Percentiles rank a stretch among this genome's conserved stretches.
Evolutionary conservation across 495 filamentous ascomycete genomes (phyloP).

Genomic region (Aspergillus cristatus): DNA sequence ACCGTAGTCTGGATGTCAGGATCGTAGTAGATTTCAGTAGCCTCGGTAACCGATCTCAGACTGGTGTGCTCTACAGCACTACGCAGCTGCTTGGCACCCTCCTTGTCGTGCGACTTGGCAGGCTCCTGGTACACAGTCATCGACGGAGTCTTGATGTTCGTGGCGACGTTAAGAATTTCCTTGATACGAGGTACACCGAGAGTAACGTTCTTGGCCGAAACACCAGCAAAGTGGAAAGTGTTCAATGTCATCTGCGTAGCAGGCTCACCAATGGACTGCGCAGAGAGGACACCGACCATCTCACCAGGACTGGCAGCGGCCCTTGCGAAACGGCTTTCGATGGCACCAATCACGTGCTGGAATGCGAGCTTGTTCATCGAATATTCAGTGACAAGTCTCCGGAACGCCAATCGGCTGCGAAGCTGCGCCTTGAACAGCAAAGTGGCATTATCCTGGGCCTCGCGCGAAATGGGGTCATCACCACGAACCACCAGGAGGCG

Average conservation of each 20-base stretch:
- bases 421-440: slow-evolving; percentile 85
- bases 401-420: slow-evolving; percentile 84
- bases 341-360: slow-evolving; percentile 82
- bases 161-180: slow-evolving; percentile 96
- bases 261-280: slow-evolving; percentile 97
- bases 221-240: slow-evolving; percentile 99
- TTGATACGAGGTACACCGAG: slow-evolving; percentile 98
- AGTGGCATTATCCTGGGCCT: slow-evolving; percentile 84
- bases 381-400: slow-evolving; percentile 74
- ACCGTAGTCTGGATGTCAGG: slow-evolving; percentile 77
- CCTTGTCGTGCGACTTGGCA: slow-evolving; percentile 49
- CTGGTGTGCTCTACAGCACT: slow-evolving; percentile 92
- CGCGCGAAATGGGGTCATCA: slow-evolving; percentile 65
- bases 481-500: slow-evolving; percentile 78
- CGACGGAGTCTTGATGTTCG: slow-evolving; percentile 95
- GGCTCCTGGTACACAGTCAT: slow-evolving; percentile 86
- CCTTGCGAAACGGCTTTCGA: slow-evolving; percentile 75
- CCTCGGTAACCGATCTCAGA: slow-evolving; percentile 78
- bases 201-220: slow-evolving; percentile 98
- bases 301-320: slow-evolving; percentile 82
- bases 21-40: slow-evolving; percentile 96
- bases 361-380: slow-evolving; percentile 87
- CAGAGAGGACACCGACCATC: slow-evolving; percentile 97
- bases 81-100: slow-evolving; percentile 75
- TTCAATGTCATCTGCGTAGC: slow-evolving; percentile 99